Evolutionary conservation across 768 basidiomycete species (phyloP).

Genomic region (Russula ochroleuca): DNA sequence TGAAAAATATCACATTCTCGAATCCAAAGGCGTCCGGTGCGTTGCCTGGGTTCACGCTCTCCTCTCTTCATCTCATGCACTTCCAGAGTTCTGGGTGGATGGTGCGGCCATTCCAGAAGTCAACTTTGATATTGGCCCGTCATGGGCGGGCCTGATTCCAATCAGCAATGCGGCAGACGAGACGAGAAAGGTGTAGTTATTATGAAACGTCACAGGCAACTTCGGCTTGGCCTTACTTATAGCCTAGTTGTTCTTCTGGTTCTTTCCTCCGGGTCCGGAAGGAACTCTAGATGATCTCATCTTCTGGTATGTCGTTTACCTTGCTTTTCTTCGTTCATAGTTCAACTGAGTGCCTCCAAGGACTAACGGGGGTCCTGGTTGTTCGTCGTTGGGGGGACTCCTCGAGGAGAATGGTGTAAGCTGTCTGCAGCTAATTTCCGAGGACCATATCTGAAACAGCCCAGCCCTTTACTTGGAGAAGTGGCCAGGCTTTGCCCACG

Average conservation of each 20-base stretch:
- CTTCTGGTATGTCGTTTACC: conserved; percentile 50
- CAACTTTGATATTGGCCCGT: conserved; percentile 72
- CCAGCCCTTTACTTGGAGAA: conserved; percentile 62
- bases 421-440: conserved; percentile 22
- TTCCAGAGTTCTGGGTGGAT: no score
- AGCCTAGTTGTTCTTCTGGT: conserved; percentile 73
- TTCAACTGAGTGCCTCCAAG: conserved; percentile 34
- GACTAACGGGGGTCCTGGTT: conserved; percentile 81
- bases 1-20: conserved; percentile 65
- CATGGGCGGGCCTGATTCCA: conserved; percentile 70
- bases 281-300: conserved; percentile 70
- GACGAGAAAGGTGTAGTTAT: conserved; percentile 54
- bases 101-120: conserved; percentile 57
- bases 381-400: conserved; percentile 67
- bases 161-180: conserved; percentile 54
- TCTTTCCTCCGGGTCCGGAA: conserved; percentile 72
- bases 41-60: no score
- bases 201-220: neutral
- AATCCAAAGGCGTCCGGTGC: conserved; percentile 64
- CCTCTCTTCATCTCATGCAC: no score
- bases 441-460: neutral
- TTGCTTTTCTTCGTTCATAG: no score
- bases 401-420: conserved; percentile 72
- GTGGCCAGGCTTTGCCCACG: conserved; percentile 59
- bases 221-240: neutral